Conservation (phyloP, 495 filamentous ascomycete species). For the Xylaria grammica region DNA sequence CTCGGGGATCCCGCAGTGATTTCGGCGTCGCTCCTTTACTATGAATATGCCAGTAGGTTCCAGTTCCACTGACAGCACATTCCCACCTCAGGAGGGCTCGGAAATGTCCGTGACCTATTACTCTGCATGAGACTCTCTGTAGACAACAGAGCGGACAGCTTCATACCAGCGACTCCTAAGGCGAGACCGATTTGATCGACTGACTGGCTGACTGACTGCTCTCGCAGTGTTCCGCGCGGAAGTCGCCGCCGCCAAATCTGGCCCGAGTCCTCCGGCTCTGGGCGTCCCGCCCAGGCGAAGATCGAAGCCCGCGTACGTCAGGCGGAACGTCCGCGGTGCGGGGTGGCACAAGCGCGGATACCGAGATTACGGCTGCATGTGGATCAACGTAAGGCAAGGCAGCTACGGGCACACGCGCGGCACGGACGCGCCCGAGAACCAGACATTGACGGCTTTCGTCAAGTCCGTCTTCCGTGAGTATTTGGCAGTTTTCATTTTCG, state of each 20-base stretch:
- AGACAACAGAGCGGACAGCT: no score
- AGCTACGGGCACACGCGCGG: conserved; percentile 21
- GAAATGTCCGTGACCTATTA: neutral
- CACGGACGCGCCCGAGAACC: conserved; percentile 23
- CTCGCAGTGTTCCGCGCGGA: neutral
- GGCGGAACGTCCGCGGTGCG: conserved; percentile 20
- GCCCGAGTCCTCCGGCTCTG: neutral
- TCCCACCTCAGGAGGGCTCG: neutral
- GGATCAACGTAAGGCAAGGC: conserved; percentile 27
- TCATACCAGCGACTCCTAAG: neutral
- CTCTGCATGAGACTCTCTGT: neutral
- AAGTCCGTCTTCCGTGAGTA: conserved; percentile 6
- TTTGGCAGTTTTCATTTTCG: no score
- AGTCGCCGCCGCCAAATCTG: conserved; percentile 1
- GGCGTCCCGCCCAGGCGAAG: neutral
- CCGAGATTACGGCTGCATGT: conserved; percentile 21
- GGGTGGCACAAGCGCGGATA: conserved; percentile 28
- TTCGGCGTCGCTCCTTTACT: neutral
- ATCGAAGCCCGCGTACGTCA: neutral
- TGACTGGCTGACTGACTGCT: neutral
- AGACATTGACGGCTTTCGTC: conserved; percentile 21
- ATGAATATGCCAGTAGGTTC: neutral
- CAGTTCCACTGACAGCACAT: neutral
- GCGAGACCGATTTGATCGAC: neutral
- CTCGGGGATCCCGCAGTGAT: neutral